Base-by-base conservation (phyloP, 345 rosid species). In the Cochlearia excelsa region DNA sequence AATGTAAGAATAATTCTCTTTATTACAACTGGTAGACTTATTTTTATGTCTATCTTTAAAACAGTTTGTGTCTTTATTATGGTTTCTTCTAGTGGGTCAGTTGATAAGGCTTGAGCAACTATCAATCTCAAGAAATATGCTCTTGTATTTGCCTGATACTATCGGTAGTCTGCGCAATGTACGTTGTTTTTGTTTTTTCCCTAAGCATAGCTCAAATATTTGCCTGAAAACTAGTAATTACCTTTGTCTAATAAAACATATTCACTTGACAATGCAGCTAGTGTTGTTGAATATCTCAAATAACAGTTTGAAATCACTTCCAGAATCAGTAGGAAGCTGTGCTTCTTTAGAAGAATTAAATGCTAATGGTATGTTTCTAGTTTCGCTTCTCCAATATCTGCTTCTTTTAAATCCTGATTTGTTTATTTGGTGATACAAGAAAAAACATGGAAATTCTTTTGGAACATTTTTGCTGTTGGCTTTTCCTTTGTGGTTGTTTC, bases 301-400 rank as follows among this genome's bases (percentile, higher is more conserved):
- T 74, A 88, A 92, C 79, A 83, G 83, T 71, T 70, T 92, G 75
- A 92, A 80, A 78, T 77, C 83, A 61, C 87, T 92, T 69, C 96
- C 98, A n/a, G 95, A 88, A 71, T 88, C 98, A 65, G 78, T 92
- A 60, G 98, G 98, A 66, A 88, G 90, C 72, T 92, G 96, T 78
- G 83, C 79, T 74, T 80, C 98, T 55, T 77, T 92, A 76, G 98
- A 92, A 83, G 98, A 88, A 77, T 42, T 92, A 52, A 88, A 82
- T 68, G 96, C 96, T 48, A 81, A 84, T 74, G 96, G 98, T 88
- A 84, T 61, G 70, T 62, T 57, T 51, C 61, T 30, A 41, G 30
- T 42, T 50, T 54, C 9, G 0, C 9, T 46, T 28, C 4, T 34
- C 4, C 4, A 26, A 6, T 38, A 40, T 52, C 4, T 0, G 2